Evolutionary conservation across 805 yeast genomes (phyloP), one percentile per base, ranked within the genome.

Genomic region (Crinitomyces ghanaensis): DNA sequence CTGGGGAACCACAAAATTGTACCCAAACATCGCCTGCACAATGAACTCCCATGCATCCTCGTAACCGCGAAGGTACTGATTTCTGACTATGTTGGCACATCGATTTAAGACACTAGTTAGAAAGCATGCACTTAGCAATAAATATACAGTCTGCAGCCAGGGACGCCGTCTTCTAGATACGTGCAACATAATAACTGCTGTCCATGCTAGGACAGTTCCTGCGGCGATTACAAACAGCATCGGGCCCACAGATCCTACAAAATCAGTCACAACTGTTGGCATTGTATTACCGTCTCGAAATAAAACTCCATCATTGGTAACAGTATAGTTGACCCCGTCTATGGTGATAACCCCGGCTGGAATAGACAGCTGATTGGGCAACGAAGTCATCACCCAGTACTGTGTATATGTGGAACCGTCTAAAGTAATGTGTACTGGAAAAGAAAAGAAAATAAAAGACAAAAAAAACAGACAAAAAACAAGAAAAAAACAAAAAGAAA

Each of bases 111-210:
- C 53, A 1, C 70, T 66, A 1, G 83, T 73, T 33, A 70, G 60
- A 6, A 68, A 61, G 1, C 70, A 54, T 9, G 83, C 71, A 36
- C 66, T 67, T 34, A 72, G 59, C 14, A 74, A 43, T n/a, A 78
- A 71, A 4, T 80, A 72, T 6, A 74, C 19, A 25, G 68, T 69
- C 23, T 81, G 66, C 28, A 74, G 52, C 26, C 60, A 49, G 3
- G 86, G 84, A 35, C 77, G 69, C 17, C 69, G 58, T 42, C 70
- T 70, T 25, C 68, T 70, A 14, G 72, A 66, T 20, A 81, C 50
- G 14, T 69, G 48, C 27, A 78, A 59, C 21, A 79, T 54, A 12
- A 78, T 39, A 32, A 77, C 56, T 17, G 82, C 59, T 72, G 80
- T 72, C 93, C 93, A 82, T 18, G 76, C 62, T 11, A 77, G 66